Evolutionary conservation across 2,329 filamentous ascomycete species (phyloP), one percentile per base, ranked within the genome.

Genomic region (Phaeomoniella chlamydospora): DNA sequence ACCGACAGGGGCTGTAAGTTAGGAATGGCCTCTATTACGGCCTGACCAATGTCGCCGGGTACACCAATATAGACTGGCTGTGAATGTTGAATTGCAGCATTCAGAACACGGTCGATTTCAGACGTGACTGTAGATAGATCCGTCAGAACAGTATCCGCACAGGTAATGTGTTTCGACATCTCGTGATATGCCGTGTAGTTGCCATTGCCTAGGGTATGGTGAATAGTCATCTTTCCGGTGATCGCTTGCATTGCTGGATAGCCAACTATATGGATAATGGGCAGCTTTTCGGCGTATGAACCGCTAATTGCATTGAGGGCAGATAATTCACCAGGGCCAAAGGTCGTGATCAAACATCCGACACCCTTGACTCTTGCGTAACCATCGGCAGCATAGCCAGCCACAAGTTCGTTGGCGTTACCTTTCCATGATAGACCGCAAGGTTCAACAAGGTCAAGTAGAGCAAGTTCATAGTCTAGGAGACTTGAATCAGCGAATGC

Each of bases 61-160:
- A 93, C 64, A 52, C 78, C 78, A 47, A 93, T 76, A 57, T 93
- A 93, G 34, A 92, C 81, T 2, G 86, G 86, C 14, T 80, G 71
- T 41, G 77, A 83, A 38, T 72, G 66, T 31, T 83, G 57, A 62
- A 73, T 84, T 54, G 83, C 90, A 57, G 85, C 69, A 18, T 72
- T 71, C 17, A 93, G 68, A 3, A 80, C 74, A 48, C 82, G 69
- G 53, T 93, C 86, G 46, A 93, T 87, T 49, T 85, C 72, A 11
- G 66, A 62, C 6, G 83, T 77, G 30, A 81, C 80, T 44, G 82
- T 77, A 39, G 67, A 57, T 1, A 79, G 73, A 43, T 82, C 70
- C 51, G 74, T 77, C 38, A 93, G 67, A 47, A 78, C 77, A 37
- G 79, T 75, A 29, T 81, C 67, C 15, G 74, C 73, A 52, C 76